Evolutionary conservation across 2,329 filamentous ascomycete genomes (phyloP), one percentile per base, ranked within the genome.

Genomic region (Phialophora chinensis): DNA sequence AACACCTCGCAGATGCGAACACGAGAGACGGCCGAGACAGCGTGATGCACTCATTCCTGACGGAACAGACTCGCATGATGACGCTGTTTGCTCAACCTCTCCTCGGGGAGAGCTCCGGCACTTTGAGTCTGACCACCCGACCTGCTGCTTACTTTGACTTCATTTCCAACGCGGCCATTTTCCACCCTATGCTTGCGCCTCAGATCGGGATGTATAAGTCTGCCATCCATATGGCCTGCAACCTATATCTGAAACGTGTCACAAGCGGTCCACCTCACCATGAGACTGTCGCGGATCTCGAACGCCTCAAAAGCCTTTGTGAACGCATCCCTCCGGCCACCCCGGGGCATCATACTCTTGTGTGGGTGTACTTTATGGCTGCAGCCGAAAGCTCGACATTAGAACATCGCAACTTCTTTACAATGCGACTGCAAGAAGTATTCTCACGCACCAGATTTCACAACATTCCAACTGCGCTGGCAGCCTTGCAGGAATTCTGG

Each of bases 231-330:
- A 69, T 67, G 50, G 73, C 73, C 23, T 73, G 71, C 4, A 70
- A 71, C 14, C 73, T 75, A 20, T 75, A 74, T 33, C 53, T 73
- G 6, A 66, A 66, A 27, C 71, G 73, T 27, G 68, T 61, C 10
- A 66, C 66, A 31, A 31, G 29, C 29, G 29, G 29, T 31, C 29
- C 29, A 31, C 29, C 29, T 31, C 7, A 31, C 29, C 29, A 31
- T 31, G 29, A 31, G 29, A 31, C 29, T 31, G 7, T 31, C 29
- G 29, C 29, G 29, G 29, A 31, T 8, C 29, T 31, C 6, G 29
- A 31, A 31, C 29, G 29, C 29, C 29, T 31, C 29, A 31, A 31
- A 8, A 31, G 29, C 29, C 29, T 31, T 1, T 31, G 29, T 31
- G 29, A 31, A 31, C 29, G 29, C 1, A 31, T 31, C 29, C 29